These are phyloP conservation scores for Sclerotiophoma versabilis DNA, from an alignment of 2,329 filamentous ascomycete genomes.

Conservation along the genomic window DNA sequence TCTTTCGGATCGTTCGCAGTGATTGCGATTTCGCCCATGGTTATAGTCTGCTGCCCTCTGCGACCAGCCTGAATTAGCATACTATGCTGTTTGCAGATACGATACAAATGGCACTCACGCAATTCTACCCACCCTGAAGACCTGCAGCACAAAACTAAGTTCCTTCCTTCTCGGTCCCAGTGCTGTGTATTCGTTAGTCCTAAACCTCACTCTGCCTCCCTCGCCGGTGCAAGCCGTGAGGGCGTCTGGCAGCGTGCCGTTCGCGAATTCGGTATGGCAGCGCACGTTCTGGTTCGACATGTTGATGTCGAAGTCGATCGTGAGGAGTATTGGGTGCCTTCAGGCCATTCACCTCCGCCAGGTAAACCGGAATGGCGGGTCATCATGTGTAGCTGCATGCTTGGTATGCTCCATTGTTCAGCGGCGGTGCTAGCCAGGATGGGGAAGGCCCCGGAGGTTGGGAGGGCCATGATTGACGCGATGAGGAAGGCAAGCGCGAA, in stretches of 20 bases:
- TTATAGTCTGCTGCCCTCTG: background rate
- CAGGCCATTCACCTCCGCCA: conserved; percentile 30
- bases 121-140: background rate
- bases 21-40: conserved; percentile 10
- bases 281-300: conserved; percentile 13
- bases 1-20: conserved; percentile 25
- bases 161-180: conserved; percentile 1
- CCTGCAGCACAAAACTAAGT: background rate
- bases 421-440: background rate
- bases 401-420: conserved; percentile 30
- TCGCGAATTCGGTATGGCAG: conserved; percentile 21
- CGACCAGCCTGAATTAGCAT: background rate
- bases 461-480: background rate
- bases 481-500: background rate
- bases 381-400: conserved; percentile 40
- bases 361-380: conserved; percentile 28
- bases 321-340: conserved; percentile 26
- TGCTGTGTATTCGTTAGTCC: conserved; percentile 3
- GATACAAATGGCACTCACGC: background rate
- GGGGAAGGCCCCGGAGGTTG: background rate
- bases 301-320: conserved; percentile 32
- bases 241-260: conserved; percentile 20
- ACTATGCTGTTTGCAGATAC: background rate
- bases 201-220: conserved; percentile 11
- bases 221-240: background rate